phyloP scores from a whole-genome alignment of 306 rosid genomes.

The Ochetophila trinervis region DNA sequence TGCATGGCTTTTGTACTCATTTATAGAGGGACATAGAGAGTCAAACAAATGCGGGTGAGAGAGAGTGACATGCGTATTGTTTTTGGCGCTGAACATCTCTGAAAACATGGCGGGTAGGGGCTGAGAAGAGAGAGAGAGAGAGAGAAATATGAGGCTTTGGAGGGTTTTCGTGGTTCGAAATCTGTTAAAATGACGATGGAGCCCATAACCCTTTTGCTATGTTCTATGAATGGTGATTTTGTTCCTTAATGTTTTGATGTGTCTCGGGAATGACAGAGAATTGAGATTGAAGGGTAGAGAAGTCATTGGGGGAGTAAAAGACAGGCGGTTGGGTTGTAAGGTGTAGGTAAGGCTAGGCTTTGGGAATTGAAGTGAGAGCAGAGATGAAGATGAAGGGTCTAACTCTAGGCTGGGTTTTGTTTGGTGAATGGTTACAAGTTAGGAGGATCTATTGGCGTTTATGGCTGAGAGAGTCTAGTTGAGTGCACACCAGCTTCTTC shows the following conservation, averaged over 20 bases:
- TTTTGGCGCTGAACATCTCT: slow-evolving; percentile 83
- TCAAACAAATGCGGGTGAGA: slow-evolving; percentile 37
- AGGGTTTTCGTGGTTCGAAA: slow-evolving; percentile 35
- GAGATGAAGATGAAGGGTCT: slow-evolving; percentile 44
- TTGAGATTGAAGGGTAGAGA: slow-evolving; percentile 37
- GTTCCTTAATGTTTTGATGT: slow-evolving; percentile 22
- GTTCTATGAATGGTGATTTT: slow-evolving; percentile 37
- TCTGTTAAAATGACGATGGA: slow-evolving; percentile 27
- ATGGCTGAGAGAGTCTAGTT: not conserved
- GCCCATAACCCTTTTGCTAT: slow-evolving; percentile 21
- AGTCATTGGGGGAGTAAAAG: slow-evolving; percentile 29
- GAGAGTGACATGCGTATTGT: slow-evolving; percentile 87
- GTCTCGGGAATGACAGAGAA: slow-evolving; percentile 69
- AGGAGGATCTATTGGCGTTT: not conserved
- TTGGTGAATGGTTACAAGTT: slow-evolving; percentile 1
- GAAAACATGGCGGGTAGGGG: slow-evolving; percentile 89
- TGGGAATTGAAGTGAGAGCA: slow-evolving; percentile 81
- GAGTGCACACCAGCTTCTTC: too few relatives aligned
- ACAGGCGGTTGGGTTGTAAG: slow-evolving; percentile 74
- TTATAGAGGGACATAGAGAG: slow-evolving; percentile 43
- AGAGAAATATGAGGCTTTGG: too few relatives aligned
- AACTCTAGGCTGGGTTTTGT: slow-evolving; percentile 9
- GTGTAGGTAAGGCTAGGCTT: slow-evolving; percentile 75
- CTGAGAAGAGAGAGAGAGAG: slow-evolving; percentile 29
- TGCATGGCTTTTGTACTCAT: slow-evolving; percentile 36